Evolutionary conservation across 192 early-diverging fungal genomes (phyloP), one percentile per base, ranked within the genome.

Genomic region (Entomortierella parvispora): DNA sequence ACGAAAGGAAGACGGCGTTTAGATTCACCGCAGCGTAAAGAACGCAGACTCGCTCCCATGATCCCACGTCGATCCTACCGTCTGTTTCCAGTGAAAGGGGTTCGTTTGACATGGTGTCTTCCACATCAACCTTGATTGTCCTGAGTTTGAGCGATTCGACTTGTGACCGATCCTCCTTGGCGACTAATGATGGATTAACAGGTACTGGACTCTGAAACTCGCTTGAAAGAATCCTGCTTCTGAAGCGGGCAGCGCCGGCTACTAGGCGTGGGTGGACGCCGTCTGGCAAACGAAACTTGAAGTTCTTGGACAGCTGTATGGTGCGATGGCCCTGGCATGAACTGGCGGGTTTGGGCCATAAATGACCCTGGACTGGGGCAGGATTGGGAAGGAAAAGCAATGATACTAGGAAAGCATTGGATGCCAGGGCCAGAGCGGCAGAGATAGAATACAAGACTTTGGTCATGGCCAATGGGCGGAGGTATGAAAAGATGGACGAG

Each of bases 321-420:
- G 65, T 77, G 22, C 45, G 59, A 23, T 68, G 74, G 6, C 74
- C 66, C 15, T 63, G 74, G 22, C 66, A 77, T 26, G 43, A 48
- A 4, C 58, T 25, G 1, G 54, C 40, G 10, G 74, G 74, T 29
- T 77, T 77, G 6, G 74, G 74, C 74, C 74, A 77, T 9, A 68
- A 45, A 33, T 77, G 61, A 11, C 54, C 74, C 7, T 51, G 12
- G 22, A 63, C 65, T 4, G 74, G 65, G 4, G 45, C 14, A 11
- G 46, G 58, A 46, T 77, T 55, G 1, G 74, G 74, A 14, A 59
- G 44, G 40, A 77, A 14, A 42, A 68, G 47, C 1, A 77, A 28
- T 8, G 74, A 77, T 31, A 77, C 18, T 3, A 77, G 55, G 43
- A 77, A 77, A 20, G 43, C 74, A 17, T 77, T 77, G 46, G 74